Conservation (phyloP, 768 basidiomycete species). For the Cyclocybe cylindracea region DNA sequence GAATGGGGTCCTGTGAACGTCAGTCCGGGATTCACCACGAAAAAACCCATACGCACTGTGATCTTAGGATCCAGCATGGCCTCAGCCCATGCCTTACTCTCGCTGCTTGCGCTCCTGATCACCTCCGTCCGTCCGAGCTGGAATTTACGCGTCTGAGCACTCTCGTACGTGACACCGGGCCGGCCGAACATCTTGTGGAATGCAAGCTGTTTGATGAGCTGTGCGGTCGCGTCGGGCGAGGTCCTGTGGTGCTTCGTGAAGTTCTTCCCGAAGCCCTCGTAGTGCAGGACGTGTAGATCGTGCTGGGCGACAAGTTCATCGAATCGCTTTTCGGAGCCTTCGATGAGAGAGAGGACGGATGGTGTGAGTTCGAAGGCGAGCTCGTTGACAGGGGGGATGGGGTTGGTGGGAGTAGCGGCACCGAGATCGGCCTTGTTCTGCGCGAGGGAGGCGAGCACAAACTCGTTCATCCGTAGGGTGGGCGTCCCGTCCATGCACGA, state of each 20-base stretch:
- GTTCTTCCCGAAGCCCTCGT: constrained; percentile 87
- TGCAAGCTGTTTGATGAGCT: constrained; percentile 94
- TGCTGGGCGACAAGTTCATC: constrained; percentile 76
- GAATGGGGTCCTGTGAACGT: constrained; percentile 27
- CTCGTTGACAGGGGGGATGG: constrained; percentile 60
- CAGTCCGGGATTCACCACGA: not conserved
- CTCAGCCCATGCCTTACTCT: constrained; percentile 84
- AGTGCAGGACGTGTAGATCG: constrained; percentile 82
- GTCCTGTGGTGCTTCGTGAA: constrained; percentile 79
- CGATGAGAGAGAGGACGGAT: constrained; percentile 51
- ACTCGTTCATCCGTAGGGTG: constrained; percentile 94
- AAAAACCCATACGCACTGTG: constrained; percentile 37
- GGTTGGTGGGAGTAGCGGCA: constrained; percentile 28
- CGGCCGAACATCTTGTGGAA: constrained; percentile 83
- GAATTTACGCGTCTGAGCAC: constrained; percentile 91
- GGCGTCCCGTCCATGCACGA: constrained; percentile 95
- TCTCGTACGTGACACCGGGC: constrained; percentile 88
- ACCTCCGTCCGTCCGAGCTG: constrained; percentile 93
- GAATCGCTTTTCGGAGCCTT: constrained; percentile 64
- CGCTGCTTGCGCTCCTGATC: constrained; percentile 80
- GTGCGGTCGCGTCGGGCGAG: constrained; percentile 94
- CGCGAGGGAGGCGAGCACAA: constrained; percentile 76
- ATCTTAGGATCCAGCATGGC: constrained; percentile 72
- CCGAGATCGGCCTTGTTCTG: constrained; percentile 78
- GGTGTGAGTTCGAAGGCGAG: constrained; percentile 70